Conservation (phyloP, 2,329 filamentous ascomycete genomes). For the Neoarthrinium moseri region DNA sequence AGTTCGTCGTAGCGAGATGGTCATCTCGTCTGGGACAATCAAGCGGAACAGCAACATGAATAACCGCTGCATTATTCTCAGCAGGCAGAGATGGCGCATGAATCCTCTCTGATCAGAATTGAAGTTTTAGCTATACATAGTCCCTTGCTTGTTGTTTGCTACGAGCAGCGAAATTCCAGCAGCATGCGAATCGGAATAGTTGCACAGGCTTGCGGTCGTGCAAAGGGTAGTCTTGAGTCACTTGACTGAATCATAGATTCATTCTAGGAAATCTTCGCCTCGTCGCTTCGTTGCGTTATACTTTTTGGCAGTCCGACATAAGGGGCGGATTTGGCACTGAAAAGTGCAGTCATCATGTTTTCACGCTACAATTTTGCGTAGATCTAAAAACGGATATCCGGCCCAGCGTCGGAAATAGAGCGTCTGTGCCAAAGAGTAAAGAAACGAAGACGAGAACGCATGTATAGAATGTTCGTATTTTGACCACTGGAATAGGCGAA, state of each 20-base stretch:
- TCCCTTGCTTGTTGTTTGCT: neutral
- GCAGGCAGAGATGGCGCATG: no score
- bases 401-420: neutral
- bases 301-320: neutral
- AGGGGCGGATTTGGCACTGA: neutral
- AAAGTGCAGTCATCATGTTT: neutral
- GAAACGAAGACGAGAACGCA: neutral
- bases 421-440: neutral
- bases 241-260: neutral
- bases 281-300: neutral
- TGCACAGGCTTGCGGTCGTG: neutral
- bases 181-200: neutral
- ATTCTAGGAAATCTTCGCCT: neutral
- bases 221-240: neutral
- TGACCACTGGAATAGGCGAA: neutral
- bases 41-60: no score
- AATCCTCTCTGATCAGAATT: conserved; percentile 2
- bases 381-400: neutral
- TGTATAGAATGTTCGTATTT: neutral
- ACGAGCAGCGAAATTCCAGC: neutral
- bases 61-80: no score
- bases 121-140: neutral
- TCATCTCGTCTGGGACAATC: no score
- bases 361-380: neutral
- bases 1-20: no score